Evolutionary conservation across 495 filamentous ascomycete species (phyloP), one percentile per base, ranked within the genome.

Genomic region (Neurospora sp.): DNA sequence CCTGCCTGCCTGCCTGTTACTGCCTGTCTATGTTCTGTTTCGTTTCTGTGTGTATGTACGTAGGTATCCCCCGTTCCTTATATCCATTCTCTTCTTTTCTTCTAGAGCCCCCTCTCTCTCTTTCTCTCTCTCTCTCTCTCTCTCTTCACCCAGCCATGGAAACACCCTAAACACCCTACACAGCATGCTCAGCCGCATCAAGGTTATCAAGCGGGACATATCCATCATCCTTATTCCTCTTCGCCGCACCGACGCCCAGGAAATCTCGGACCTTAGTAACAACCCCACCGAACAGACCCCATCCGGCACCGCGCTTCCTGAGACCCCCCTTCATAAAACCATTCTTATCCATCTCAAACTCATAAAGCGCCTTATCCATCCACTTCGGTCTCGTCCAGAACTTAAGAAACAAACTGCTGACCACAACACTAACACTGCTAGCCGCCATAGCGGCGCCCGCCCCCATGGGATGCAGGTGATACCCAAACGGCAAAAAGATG

Each of bases 361-460:
- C 44, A 27, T 90, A 90, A 31, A 88, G 83, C 16, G 89, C 89
- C 70, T 91, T 88, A 20, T 92, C 88, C 96, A 98, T 97, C 95
- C 95, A 99, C 12, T 81, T 78, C 3, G 96, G 96, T 18, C 96
- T 86, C 72, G 84, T 88, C 96, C 96, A 99, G 76, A 92, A 91
- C 78, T 93, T 97, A 70, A 99, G 83, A 41, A 95, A 85, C 69
- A 98, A 82, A 78, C 90, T 93, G 78, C 92, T 95, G 9, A 89
- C 86, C 1, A 98, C 95, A 9, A 99, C 96, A 71, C 92, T 95
- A 39, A 98, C 92, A 75, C 92, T 95, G 46, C 91, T 94, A 49
- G 87, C 87, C 6, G 95, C 96, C 96, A 99, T 99, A 23, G 96
- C 96, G 4, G 91, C 93, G 18, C 94, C 95, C 9, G 96, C 96